Evolutionary conservation across 306 rosid genomes (phyloP).

Genomic region (Lithocarpus polystachyus): DNA sequence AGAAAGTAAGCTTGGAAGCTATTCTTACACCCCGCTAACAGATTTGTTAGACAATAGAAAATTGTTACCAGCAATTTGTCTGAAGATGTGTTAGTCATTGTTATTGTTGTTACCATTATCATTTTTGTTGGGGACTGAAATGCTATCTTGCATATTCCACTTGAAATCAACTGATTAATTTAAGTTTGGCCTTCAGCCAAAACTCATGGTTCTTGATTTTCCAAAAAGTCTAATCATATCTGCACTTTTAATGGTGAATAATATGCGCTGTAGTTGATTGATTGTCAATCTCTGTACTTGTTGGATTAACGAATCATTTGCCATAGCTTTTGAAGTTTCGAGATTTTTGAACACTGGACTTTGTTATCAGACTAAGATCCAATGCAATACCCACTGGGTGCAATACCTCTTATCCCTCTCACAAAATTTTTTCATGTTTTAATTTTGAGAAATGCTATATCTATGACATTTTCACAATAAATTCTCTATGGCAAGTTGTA

Average conservation of each 20-base stretch:
- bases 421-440: no score
- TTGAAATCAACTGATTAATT: neutral
- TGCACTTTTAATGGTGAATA: neutral
- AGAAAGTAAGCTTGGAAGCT: neutral
- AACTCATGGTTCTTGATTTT: neutral
- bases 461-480: no score
- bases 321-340: no score
- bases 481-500: accelerated
- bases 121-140: neutral
- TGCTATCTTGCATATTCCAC: neutral
- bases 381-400: no score
- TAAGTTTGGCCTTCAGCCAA: neutral
- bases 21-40: neutral
- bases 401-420: no score
- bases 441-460: no score
- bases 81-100: neutral
- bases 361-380: no score
- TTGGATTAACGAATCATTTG: no score
- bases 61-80: neutral
- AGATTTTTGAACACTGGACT: neutral
- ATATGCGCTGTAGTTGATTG: neutral
- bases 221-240: neutral
- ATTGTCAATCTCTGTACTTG: neutral
- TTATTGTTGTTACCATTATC: neutral
- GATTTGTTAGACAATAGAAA: neutral